Evolutionary conservation across 2,329 filamentous ascomycete genomes (phyloP), one percentile per base, ranked within the genome.

Genomic region (Fusarium lateritium): DNA sequence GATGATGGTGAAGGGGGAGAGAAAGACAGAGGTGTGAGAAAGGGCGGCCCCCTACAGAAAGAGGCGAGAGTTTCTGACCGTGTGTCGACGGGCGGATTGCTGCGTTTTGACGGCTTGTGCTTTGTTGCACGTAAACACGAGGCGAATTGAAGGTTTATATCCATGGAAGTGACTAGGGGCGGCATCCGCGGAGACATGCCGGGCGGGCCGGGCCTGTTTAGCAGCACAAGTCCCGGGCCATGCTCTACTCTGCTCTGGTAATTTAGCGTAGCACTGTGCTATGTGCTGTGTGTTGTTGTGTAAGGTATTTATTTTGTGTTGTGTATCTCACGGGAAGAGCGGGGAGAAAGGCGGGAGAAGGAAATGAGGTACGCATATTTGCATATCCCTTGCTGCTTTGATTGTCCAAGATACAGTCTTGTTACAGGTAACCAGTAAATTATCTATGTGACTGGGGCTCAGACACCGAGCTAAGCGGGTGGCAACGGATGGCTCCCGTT

Each of bases 171-270:
- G 43, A 40, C 62, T 34, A 39, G 39, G 47, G 43, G 26, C 53
- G 54, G 51, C 56, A 24, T 44, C 5, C 58, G 50, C 50, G 67
- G 63, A 65, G 36, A 46, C 14, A 45, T 54, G 47, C 63, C 54
- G 67, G 62, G 45, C 67, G 67, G 67, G 58, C 67, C 67, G 67
- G 65, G 54, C 67, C 67, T 65, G 67, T 56, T 44, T 62, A 52
- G 36, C 62, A 55, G 61, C 62, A 47, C 44, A 47, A 47, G 26
- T 39, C 24, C 43, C 24, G 19, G 28, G 49, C 58, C 54, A 43
- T 24, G 28, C 42, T 46, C 42, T 52, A 36, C 36, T 46, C 22
- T 39, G 47, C 47, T 40, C 39, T 38, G 43, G 31, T 31, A 31
- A 31, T 31, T 13, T 24, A 21, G 24, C 51, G 46, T 58, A 39